Evolutionary conservation across 2,329 filamentous ascomycete genomes (phyloP).

Genomic region (Arthrinium puccinioides): DNA sequence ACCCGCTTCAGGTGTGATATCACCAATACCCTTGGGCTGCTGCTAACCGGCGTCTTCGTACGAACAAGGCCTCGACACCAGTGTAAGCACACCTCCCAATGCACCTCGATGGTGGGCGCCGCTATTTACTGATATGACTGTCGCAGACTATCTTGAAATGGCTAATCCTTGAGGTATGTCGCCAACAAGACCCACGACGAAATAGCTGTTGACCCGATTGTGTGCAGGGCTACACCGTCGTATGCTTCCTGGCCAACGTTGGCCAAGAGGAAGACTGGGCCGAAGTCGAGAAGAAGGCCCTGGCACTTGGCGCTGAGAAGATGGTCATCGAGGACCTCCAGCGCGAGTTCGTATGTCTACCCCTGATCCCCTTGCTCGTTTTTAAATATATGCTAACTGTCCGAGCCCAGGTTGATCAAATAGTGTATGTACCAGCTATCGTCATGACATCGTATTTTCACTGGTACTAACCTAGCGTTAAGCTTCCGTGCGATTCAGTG

Average conservation of each 20-base stretch:
- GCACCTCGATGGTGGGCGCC: too few species aligned
- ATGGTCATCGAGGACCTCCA: conserved; percentile 59
- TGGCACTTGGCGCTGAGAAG: conserved; percentile 60
- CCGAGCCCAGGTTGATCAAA: too few species aligned
- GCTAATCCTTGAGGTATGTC: conserved; percentile 23
- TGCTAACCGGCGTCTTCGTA: neutral
- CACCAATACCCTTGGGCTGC: neutral
- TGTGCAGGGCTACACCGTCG: conserved; percentile 16
- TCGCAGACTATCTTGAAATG: conserved; percentile 31
- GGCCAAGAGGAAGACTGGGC: conserved; percentile 72
- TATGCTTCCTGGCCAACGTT: conserved; percentile 57
- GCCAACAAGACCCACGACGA: conserved; percentile 25
- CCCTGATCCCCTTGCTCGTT: too few species aligned
- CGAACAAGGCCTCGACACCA: neutral
- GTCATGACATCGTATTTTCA: too few species aligned
- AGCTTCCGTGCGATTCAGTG: conserved; percentile 75
- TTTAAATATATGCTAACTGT: too few species aligned
- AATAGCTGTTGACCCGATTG: conserved; percentile 23
- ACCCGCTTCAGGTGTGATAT: too few species aligned
- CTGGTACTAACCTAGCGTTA: too few species aligned
- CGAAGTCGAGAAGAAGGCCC: conserved; percentile 59
- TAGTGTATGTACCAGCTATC: too few species aligned
- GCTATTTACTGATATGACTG: neutral
- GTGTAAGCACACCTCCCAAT: neutral
- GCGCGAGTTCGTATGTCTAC: conserved; percentile 35